These are phyloP conservation scores for Sordariomycetes sp. DNA, from an alignment of 2,329 filamentous ascomycete genomes.

Conservation along the genomic window DNA sequence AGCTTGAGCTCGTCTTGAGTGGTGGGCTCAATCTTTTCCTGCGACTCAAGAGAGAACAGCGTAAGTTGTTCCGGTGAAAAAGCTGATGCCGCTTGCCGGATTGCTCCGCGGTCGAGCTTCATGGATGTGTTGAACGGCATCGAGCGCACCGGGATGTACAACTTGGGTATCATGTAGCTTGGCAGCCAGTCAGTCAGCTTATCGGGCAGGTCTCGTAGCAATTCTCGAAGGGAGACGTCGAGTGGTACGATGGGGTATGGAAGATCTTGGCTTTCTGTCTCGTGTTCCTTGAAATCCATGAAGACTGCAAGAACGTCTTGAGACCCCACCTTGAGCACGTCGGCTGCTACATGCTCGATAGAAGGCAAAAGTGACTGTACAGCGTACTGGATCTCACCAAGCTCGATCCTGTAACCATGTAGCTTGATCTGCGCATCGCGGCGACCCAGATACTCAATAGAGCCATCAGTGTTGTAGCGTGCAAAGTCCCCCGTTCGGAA, in stretches of 20 bases:
- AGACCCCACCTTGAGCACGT: not conserved
- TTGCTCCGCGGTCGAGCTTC: slow-evolving; percentile 6
- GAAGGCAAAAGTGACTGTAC: slow-evolving; percentile 3
- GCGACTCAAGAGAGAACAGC: not conserved
- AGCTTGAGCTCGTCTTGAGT: slow-evolving; percentile 1
- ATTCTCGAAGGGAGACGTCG: not conserved
- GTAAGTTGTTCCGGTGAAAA: not conserved
- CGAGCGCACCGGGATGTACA: slow-evolving; percentile 5
- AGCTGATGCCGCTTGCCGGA: too few relatives aligned
- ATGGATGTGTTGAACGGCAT: slow-evolving; percentile 7
- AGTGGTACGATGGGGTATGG: slow-evolving; percentile 2
- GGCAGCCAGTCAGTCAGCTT: slow-evolving; percentile 2
- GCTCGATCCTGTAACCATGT: slow-evolving; percentile 21
- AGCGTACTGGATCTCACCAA: slow-evolving; percentile 19
- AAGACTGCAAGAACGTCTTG: not conserved
- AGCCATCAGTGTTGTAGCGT: slow-evolving; percentile 27
- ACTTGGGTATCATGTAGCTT: slow-evolving; percentile 7
- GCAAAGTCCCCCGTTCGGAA: slow-evolving; percentile 40
- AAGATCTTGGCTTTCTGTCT: not conserved
- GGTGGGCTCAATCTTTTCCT: not conserved
- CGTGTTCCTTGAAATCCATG: too few relatives aligned
- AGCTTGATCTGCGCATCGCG: slow-evolving; percentile 21
- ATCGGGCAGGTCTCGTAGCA: not conserved
- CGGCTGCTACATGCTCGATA: not conserved
- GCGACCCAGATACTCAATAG: slow-evolving; percentile 27